Evolutionary conservation across 192 early-diverging fungal genomes (phyloP).

Genomic region (Umbelopsis ramanniana): DNA sequence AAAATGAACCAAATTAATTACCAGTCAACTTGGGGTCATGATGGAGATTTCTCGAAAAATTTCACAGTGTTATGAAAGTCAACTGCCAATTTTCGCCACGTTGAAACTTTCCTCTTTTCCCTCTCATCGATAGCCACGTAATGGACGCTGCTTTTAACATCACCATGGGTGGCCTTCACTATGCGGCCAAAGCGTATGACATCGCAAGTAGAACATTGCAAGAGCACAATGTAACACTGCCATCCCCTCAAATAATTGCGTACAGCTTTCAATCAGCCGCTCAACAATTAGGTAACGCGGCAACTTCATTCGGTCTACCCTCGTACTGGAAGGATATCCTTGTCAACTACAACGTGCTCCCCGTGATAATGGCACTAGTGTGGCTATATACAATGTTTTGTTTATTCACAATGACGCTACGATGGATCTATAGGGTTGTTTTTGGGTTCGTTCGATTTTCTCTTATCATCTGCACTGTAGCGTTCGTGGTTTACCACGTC

Average conservation of each 20-base stretch:
- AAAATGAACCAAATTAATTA: too few relatives aligned
- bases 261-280: slow-evolving; percentile 1
- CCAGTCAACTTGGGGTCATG: too few relatives aligned
- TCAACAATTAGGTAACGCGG: neutral
- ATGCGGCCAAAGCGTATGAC: slow-evolving; percentile 8
- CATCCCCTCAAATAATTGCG: neutral
- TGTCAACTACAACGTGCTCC: slow-evolving; percentile 36
- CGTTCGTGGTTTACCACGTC: slow-evolving; percentile 20
- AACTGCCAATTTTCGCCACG: neutral
- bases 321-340: slow-evolving; percentile 10
- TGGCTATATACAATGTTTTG: slow-evolving; percentile 36
- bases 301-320: neutral
- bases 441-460: slow-evolving; percentile 36
- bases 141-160: slow-evolving; percentile 14
- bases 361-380: slow-evolving; percentile 28
- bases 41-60: too few relatives aligned
- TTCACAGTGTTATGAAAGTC: neutral
- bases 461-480: slow-evolving; percentile 23
- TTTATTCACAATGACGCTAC: slow-evolving; percentile 20
- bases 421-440: slow-evolving; percentile 26
- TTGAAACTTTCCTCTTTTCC: neutral
- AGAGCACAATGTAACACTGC: slow-evolving; percentile 2
- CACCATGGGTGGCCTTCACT: neutral
- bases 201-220: neutral
- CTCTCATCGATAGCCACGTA: neutral